Conservation (phyloP, 2,329 filamentous ascomycete species). For the Capronia americana region DNA sequence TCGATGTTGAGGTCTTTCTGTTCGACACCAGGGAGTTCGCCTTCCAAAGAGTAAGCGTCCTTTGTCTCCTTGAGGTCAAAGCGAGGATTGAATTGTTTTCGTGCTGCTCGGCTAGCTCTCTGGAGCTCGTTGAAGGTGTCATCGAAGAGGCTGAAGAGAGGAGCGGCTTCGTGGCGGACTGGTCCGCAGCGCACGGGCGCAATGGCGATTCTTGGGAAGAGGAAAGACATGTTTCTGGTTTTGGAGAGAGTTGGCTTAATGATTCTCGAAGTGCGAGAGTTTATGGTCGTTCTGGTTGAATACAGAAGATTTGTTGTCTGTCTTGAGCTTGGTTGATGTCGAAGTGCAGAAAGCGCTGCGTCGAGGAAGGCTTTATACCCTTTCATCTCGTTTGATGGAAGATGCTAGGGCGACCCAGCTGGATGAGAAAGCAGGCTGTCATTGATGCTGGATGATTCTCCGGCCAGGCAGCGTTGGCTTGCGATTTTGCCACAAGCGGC, state of each 20-base stretch:
- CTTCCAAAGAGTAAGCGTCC: slow-evolving; percentile 55
- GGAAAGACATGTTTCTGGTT: slow-evolving; percentile 48
- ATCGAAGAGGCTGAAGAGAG: slow-evolving; percentile 56
- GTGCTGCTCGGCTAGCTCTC: slow-evolving; percentile 33
- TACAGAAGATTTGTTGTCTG: slow-evolving; percentile 37
- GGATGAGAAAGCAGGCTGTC: slow-evolving; percentile 35
- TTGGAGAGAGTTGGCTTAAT: slow-evolving; percentile 29
- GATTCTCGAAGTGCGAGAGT: slow-evolving; percentile 32
- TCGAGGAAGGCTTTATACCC: slow-evolving; percentile 35
- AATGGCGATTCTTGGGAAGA: slow-evolving; percentile 45
- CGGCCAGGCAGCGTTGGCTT: slow-evolving; percentile 31
- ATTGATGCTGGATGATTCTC: slow-evolving; percentile 35
- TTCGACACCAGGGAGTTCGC: slow-evolving; percentile 56
- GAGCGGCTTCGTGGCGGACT: slow-evolving; percentile 48
- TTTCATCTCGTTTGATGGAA: slow-evolving; percentile 32
- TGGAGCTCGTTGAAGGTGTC: slow-evolving; percentile 43
- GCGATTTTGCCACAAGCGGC: slow-evolving; percentile 29
- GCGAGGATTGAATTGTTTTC: slow-evolving; percentile 49
- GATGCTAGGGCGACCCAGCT: slow-evolving; percentile 24
- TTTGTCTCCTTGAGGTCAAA: slow-evolving; percentile 57
- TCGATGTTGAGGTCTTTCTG: slow-evolving; percentile 56
- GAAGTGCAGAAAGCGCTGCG: slow-evolving; percentile 21
- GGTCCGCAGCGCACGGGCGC: slow-evolving; percentile 37
- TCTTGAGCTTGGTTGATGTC: slow-evolving; percentile 35
- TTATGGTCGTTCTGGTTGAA: slow-evolving; percentile 34